Percentiles rank a stretch among this genome's conserved stretches.
Evolutionary conservation across 1,284 basidiomycete species (phyloP).

Genomic region (Sporisorium scitamineum): DNA sequence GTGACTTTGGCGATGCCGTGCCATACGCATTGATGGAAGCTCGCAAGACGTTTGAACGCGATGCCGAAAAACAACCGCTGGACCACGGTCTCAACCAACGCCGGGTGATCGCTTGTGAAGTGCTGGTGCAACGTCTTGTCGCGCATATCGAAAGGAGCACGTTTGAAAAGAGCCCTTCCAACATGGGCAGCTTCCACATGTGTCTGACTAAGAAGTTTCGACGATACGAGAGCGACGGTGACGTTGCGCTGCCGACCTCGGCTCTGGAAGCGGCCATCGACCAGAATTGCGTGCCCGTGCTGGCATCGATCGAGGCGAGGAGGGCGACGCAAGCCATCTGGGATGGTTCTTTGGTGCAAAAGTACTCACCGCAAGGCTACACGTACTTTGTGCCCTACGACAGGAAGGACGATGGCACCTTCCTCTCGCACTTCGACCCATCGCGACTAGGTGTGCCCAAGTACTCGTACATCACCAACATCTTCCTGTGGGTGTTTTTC

Average conservation of each 20-base stretch:
- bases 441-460: constrained; percentile 54
- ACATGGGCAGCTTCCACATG: constrained; percentile 25
- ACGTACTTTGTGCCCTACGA: constrained; percentile 58
- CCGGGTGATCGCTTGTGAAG: constrained; percentile 51
- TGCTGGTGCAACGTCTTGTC: constrained; percentile 54
- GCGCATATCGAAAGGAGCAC: constrained; percentile 43
- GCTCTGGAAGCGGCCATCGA: constrained; percentile 61
- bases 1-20: constrained; percentile 58
- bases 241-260: constrained; percentile 46
- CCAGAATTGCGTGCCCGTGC: constrained; percentile 49
- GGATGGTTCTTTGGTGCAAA: constrained; percentile 53
- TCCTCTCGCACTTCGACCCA: constrained; percentile 56
- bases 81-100: constrained; percentile 36
- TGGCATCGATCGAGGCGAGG: constrained; percentile 50
- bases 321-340: constrained; percentile 55
- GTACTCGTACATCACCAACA: constrained; percentile 55
- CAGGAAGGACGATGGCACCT: constrained; percentile 40
- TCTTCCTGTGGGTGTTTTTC: constrained; percentile 58
- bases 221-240: constrained; percentile 53
- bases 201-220: constrained; percentile 58
- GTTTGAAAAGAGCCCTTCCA: constrained; percentile 18
- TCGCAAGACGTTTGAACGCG: constrained; percentile 43
- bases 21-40: constrained; percentile 59
- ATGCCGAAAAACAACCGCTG: constrained; percentile 32
- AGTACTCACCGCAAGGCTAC: constrained; percentile 42